phyloP scores from a whole-genome alignment of 352 stramenopile genomes.

The Pseudoperonospora humuli region DNA sequence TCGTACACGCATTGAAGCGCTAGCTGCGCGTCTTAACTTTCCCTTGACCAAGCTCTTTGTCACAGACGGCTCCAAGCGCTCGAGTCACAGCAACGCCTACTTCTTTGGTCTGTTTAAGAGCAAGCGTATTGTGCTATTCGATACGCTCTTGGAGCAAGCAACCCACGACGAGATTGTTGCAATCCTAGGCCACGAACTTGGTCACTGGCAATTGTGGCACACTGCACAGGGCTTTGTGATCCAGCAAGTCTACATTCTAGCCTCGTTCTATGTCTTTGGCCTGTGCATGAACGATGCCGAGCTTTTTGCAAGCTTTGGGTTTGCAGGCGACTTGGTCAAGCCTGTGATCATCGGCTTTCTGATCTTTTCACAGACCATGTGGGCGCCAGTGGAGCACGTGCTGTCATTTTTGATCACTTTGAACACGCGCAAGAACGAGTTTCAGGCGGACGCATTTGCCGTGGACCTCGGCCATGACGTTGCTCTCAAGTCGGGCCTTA shows the following conservation, averaged over 20 bases:
- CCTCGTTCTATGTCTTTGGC: conserved; percentile 74
- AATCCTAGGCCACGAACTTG: conserved; percentile 94
- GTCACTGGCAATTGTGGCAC: conserved; percentile 96
- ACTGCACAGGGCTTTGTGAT: conserved; percentile 91
- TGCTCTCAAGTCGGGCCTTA: conserved; percentile 90
- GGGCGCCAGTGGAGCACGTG: conserved; percentile 71
- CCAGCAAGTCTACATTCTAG: conserved; percentile 84
- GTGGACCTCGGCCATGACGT: conserved; percentile 87
- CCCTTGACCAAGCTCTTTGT: conserved; percentile 97
- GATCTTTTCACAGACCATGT: conserved; percentile 78
- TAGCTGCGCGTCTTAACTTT: conserved; percentile 89
- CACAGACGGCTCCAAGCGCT: conserved; percentile 95
- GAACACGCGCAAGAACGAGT: conserved; percentile 76
- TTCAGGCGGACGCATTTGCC: conserved; percentile 91
- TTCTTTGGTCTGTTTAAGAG: conserved; percentile 94
- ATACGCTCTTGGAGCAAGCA: conserved; percentile 93
- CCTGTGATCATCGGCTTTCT: conserved; percentile 79
- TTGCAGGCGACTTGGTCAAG: conserved; percentile 30
- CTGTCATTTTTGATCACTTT: conserved; percentile 71
- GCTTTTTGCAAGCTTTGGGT: conserved; percentile 75
- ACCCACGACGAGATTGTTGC: conserved; percentile 92
- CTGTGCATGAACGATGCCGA: conserved; percentile 71
- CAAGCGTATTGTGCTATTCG: conserved; percentile 96
- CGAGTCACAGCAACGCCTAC: conserved; percentile 87
- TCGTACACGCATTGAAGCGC: conserved; percentile 87